Percentiles rank a stretch among this genome's conserved stretches.
These are phyloP conservation scores for Fusarium abutilonis DNA, from an alignment of 2,329 filamentous ascomycete species.

Conservation along the genomic window DNA sequence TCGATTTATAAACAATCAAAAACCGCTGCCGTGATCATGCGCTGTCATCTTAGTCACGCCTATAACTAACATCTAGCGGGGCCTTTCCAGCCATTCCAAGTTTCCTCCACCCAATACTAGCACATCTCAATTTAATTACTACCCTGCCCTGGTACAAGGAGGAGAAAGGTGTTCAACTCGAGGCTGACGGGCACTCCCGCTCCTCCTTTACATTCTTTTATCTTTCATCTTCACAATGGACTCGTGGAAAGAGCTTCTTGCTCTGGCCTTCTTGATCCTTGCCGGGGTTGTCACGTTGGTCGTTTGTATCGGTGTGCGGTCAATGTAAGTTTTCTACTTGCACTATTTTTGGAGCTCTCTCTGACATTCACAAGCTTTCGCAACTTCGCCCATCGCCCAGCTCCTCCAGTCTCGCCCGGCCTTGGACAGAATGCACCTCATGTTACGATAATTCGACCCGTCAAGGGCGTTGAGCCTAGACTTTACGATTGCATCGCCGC, in stretches of 20 bases:
- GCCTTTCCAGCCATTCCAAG: slow-evolving; percentile 8
- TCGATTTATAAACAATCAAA: neutral
- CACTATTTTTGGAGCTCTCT: neutral
- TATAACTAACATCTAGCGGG: slow-evolving; percentile 2
- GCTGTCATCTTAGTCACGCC: slow-evolving; percentile 1
- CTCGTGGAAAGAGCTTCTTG: slow-evolving; percentile 51
- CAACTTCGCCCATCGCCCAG: slow-evolving; percentile 57
- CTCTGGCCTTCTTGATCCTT: slow-evolving; percentile 63
- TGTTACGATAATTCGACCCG: slow-evolving; percentile 90
- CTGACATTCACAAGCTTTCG: slow-evolving; percentile 55
- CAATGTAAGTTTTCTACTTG: slow-evolving; percentile 58
- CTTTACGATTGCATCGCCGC: slow-evolving; percentile 93
- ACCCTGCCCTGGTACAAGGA: neutral
- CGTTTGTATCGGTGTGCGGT: slow-evolving; percentile 64
- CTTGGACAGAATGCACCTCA: slow-evolving; percentile 71
- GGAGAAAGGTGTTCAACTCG: neutral
- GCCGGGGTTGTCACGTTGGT: slow-evolving; percentile 62
- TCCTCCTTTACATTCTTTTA: neutral
- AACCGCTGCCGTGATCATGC: neutral
- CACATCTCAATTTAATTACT: slow-evolving; percentile 16
- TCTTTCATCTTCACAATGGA: slow-evolving; percentile 39
- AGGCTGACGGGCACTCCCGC: slow-evolving; percentile 8
- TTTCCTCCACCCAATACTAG: neutral
- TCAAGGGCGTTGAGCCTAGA: slow-evolving; percentile 89
- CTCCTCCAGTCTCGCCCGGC: slow-evolving; percentile 61